phyloP scores from a whole-genome alignment of 169 alveolate genomes.

The Eimeria necatrix region DNA sequence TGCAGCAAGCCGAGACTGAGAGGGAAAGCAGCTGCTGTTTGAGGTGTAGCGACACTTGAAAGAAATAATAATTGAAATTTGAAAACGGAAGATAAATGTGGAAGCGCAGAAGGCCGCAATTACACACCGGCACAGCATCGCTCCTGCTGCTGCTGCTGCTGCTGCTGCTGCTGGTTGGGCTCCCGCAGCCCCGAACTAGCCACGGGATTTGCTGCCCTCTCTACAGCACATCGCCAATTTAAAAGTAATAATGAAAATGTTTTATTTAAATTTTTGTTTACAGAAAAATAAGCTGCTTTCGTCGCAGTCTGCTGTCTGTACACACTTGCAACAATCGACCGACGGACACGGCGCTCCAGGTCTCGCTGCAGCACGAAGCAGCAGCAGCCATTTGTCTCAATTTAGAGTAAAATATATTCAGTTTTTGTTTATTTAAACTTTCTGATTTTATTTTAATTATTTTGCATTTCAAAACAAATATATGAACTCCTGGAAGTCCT shows the following conservation, averaged over 20 bases:
- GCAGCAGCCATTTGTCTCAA: no score
- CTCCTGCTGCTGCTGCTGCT: conserved; percentile 19
- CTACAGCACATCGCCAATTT: not conserved
- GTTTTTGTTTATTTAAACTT: no score
- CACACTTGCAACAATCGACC: not conserved
- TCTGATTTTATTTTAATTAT: no score
- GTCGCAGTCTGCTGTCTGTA: not conserved
- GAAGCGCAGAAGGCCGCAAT: not conserved
- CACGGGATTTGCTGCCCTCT: not conserved
- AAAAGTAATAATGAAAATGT: not conserved
- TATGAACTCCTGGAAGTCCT: no score
- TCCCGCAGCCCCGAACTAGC: conserved; percentile 1
- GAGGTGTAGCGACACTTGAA: not conserved
- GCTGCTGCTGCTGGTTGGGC: not conserved
- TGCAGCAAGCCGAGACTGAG: conserved; percentile 4
- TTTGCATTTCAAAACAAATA: no score
- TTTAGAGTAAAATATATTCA: no score
- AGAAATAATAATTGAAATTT: not conserved
- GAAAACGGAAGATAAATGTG: not conserved
- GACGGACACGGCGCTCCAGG: no score
- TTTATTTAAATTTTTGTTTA: not conserved
- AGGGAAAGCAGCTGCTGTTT: not conserved
- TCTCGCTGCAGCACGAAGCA: no score
- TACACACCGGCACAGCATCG: not conserved
- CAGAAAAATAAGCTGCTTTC: not conserved